Evolutionary conservation across 2,329 filamentous ascomycete genomes (phyloP).

Genomic region (Dactylellina leptospora): DNA sequence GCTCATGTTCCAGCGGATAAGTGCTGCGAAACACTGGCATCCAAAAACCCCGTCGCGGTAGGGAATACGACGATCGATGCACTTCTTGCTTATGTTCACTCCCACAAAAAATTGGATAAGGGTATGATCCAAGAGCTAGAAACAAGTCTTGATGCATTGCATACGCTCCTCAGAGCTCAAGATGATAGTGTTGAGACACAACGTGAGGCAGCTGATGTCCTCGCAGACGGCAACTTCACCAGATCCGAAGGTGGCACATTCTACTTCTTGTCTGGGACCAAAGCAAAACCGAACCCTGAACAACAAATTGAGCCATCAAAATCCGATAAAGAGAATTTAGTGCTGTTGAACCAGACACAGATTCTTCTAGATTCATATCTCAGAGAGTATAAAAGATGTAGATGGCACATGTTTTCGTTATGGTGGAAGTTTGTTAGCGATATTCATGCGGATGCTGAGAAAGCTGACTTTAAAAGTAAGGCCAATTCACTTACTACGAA

Average conservation of each 20-base stretch:
- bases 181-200: conserved; percentile 60
- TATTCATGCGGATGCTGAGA: neutral
- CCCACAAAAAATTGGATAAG: conserved; percentile 52
- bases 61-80: conserved; percentile 62
- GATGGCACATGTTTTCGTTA: neutral
- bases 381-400: neutral
- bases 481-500: too few species aligned
- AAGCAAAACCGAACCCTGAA: too few species aligned
- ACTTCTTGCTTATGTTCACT: conserved; percentile 59
- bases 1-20: conserved; percentile 58
- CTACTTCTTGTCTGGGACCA: too few species aligned
- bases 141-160: conserved; percentile 57
- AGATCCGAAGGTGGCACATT: conserved; percentile 56
- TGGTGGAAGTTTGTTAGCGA: neutral
- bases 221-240: conserved; percentile 59
- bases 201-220: conserved; percentile 57
- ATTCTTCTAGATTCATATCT: conserved; percentile 14
- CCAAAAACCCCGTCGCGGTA: conserved; percentile 58
- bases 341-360: conserved; percentile 49
- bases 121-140: conserved; percentile 55
- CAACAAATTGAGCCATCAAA: too few species aligned
- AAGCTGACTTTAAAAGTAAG: conserved; percentile 51
- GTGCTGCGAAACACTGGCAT: conserved; percentile 11
- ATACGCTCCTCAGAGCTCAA: conserved; percentile 57
- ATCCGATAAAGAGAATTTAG: conserved; percentile 48